Evolutionary conservation across 352 stramenopile genomes (phyloP).

Genomic region (Phytophthora sansomeana): DNA sequence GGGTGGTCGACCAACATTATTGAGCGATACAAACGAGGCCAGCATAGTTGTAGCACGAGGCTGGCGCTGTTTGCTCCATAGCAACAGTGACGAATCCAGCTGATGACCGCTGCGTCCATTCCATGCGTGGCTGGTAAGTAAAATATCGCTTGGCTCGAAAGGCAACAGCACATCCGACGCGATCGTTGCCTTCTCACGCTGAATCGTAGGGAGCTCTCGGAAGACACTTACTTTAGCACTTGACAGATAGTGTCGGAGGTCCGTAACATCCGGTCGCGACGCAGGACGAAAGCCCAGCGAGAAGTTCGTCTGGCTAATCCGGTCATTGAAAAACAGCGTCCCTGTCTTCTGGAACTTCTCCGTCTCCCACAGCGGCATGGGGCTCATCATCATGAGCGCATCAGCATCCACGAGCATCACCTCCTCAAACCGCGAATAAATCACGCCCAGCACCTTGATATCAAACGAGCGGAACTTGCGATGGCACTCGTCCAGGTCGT

Average conservation of each 20-base stretch:
- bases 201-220: slow-evolving; percentile 37
- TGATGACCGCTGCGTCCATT: slow-evolving; percentile 60
- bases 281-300: slow-evolving; percentile 38
- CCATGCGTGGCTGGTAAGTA: slow-evolving; percentile 57
- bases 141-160: slow-evolving; percentile 51
- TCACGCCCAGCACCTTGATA: slow-evolving; percentile 43
- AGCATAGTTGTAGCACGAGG: slow-evolving; percentile 55
- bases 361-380: slow-evolving; percentile 45
- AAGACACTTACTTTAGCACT: slow-evolving; percentile 52
- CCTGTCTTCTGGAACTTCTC: slow-evolving; percentile 40
- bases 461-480: slow-evolving; percentile 44
- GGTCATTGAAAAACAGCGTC: slow-evolving; percentile 67
- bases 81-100: slow-evolving; percentile 65
- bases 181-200: slow-evolving; percentile 28
- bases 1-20: slow-evolving; percentile 37
- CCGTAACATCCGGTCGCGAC: slow-evolving; percentile 31
- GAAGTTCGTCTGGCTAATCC: slow-evolving; percentile 45
- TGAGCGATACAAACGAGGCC: slow-evolving; percentile 51
- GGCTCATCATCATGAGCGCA: slow-evolving; percentile 51
- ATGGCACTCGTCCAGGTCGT: slow-evolving; percentile 43
- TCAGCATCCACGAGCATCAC: slow-evolving; percentile 64
- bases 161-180: slow-evolving; percentile 19
- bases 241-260: slow-evolving; percentile 48
- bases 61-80: slow-evolving; percentile 66
- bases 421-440: slow-evolving; percentile 60